Conservation (phyloP, 1,284 basidiomycete genomes). For the Laetiporus sulphureus region DNA sequence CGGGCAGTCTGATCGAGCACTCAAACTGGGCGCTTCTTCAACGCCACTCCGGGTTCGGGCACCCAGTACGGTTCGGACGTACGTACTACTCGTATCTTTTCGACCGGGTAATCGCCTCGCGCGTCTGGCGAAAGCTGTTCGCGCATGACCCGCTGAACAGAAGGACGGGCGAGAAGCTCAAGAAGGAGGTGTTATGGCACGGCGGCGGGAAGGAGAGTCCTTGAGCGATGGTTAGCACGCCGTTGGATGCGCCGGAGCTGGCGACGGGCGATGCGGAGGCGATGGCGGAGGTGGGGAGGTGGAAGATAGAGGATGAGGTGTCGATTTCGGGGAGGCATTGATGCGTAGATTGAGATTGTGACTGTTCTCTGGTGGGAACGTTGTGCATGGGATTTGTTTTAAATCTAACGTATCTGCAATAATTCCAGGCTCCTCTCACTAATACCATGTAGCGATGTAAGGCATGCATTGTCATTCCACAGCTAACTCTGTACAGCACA, state of each 20-base stretch:
- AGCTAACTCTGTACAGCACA: too few relatives aligned
- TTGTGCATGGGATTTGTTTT: background rate
- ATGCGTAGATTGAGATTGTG: too few relatives aligned
- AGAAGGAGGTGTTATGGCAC: constrained; percentile 66
- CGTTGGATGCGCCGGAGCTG: constrained; percentile 63
- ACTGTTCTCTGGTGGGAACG: background rate
- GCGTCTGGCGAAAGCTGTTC: constrained; percentile 83
- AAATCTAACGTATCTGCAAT: too few relatives aligned
- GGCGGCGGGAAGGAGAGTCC: constrained; percentile 93
- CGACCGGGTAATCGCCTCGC: constrained; percentile 90
- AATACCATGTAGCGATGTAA: too few relatives aligned
- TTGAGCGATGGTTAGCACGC: constrained; percentile 84
- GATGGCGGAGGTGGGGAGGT: constrained; percentile 85
- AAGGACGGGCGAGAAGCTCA: constrained; percentile 73
- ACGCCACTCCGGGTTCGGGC: too few relatives aligned
- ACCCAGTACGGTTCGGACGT: constrained; percentile 93
- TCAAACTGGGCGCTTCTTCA: too few relatives aligned
- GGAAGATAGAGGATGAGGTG: constrained; percentile 72
- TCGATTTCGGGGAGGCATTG: constrained; percentile 22
- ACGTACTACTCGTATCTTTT: constrained; percentile 98
- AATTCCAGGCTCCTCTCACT: too few relatives aligned
- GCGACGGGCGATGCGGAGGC: constrained; percentile 69
- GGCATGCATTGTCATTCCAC: too few relatives aligned
- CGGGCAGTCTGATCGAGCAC: too few relatives aligned
- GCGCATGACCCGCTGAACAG: constrained; percentile 53